Evolutionary conservation across 148 eudicot genomes (phyloP), one percentile per base, ranked within the genome.

Genomic region (Cornus kousa): DNA sequence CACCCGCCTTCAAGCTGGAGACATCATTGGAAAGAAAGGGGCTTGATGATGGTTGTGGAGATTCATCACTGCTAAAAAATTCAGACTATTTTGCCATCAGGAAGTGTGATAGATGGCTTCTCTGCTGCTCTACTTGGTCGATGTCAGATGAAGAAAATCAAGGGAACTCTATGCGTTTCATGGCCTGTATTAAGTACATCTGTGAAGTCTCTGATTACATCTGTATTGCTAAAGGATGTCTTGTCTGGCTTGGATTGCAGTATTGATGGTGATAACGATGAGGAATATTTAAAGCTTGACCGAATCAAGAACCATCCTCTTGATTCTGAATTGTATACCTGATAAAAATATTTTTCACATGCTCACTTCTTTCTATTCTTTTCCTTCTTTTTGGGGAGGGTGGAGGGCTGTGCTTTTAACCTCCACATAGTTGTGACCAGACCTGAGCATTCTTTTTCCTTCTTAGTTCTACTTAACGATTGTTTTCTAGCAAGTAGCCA

Each of bases 21-120:
- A 88, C 97, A 19, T 84, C 92, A 39, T 40, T 71, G 22, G 86
- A 81, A 84, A 88, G 88, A 78, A 85, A 87, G 48, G 67, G 69
- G n/a, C 48, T 48, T 4, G 53, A 7, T 48, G 53, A 48, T 48
- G 53, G 53, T 48, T 7, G 9, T 48, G 53, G 53, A 48, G 53
- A 48, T 48, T 48, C 24, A 22, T 80, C 80, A 19, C 78, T 94
- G 62, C 60, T 95, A 31, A 89, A 74, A 78, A 86, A 81, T 75
- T 66, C 87, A 23, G 85, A 87, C 50, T 93, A 93, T 77, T 77
- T 88, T 88, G 22, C 99, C 97, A 67, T 92, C 98, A 17, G 99
- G 98, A 78, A 96, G 99, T 75, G 80, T 92, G 59, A 86, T 93
- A 31, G 99, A 95, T 80, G 94, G 97, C 32, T 76, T 96, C 74